Evolutionary conservation across 148 eudicot genomes (phyloP), one percentile per base, ranked within the genome.

Genomic region (Hydrangea macrophylla): DNA sequence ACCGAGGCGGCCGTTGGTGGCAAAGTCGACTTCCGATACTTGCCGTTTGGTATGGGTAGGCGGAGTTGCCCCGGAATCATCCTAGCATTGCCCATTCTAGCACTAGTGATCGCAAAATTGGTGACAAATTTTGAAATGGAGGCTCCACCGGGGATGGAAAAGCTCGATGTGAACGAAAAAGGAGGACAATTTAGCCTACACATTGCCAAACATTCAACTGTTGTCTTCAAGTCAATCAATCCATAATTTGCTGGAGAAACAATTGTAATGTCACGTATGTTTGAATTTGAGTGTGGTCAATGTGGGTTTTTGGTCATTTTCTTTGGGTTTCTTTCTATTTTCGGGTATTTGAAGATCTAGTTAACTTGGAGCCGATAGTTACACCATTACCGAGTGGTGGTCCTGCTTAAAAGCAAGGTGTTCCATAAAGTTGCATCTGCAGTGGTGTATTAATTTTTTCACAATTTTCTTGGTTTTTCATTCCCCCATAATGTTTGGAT

Each of bases 41-140:
- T 86, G 53, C 90, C 95, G 1, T 89, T 89, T 48, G 95, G 95
- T 3, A 77, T 86, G 50, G 95, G 90, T 24, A 82, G 95, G 78
- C 77, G 94, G 62, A 85, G 90, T 65, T 88, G 94, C 72, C 94
- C 94, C 0, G 94, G 90, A 18, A 88, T 88, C 48, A 82, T 88
- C 54, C 79, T 88, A 25, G 90, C 94, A n/a, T 12, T 88, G 73
- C 94, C 90, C 5, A 88, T 88, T 30, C 70, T 86, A 22, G 94
- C 82, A 23, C 55, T 88, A 15, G 72, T 76, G 5, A 35, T 88
- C 3, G 88, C 68, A 0, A 73, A 72, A 9, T 60, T 88, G 76
- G 90, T 86, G 53, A 30, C 28, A 64, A 78, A 70, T 59, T 88
- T 88, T 58, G 84, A 85, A 66, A 65, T 88, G 76, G 6, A 13